Conservation (phyloP, 306 rosid species). For the Hippophae gyantsensis region DNA sequence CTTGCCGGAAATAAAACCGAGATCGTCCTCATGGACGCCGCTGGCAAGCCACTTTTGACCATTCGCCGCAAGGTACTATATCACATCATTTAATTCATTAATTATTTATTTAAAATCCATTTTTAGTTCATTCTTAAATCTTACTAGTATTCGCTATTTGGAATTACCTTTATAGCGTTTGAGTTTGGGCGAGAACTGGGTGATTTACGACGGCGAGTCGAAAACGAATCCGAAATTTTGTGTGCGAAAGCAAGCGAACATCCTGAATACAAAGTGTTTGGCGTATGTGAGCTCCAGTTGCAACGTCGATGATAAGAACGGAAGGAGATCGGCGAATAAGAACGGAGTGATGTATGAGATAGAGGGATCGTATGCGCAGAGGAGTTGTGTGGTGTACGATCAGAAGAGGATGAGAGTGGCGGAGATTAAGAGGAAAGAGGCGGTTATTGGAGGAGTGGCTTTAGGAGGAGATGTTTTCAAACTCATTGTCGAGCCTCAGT, state of each 20-base stretch:
- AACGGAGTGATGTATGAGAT: slow-evolving; percentile 30
- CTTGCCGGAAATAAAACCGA: slow-evolving; percentile 35
- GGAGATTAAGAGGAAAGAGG: slow-evolving; percentile 62
- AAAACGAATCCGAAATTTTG: slow-evolving; percentile 29
- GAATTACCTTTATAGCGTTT: slow-evolving; percentile 29
- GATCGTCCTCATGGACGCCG: slow-evolving; percentile 71
- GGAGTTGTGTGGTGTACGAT: slow-evolving; percentile 48
- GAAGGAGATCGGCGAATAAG: not conserved
- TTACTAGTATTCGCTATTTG: too few relatives aligned
- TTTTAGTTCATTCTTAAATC: not conserved
- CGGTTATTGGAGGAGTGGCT: slow-evolving; percentile 35
- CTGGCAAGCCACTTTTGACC: slow-evolving; percentile 61
- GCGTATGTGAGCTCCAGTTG: slow-evolving; percentile 28
- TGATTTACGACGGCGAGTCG: slow-evolving; percentile 52
- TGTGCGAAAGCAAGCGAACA: slow-evolving; percentile 33
- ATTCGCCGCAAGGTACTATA: slow-evolving; percentile 52
- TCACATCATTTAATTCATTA: not conserved
- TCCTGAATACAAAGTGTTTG: slow-evolving; percentile 39
- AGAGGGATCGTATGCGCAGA: slow-evolving; percentile 51
- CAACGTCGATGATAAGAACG: not conserved
- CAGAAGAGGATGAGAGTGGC: slow-evolving; percentile 43
- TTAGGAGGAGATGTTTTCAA: slow-evolving; percentile 70
- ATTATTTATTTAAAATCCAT: not conserved
- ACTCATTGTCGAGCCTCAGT: slow-evolving; percentile 41
- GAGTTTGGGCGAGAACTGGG: slow-evolving; percentile 56